Evolutionary conservation across 2,329 filamentous ascomycete species (phyloP), one percentile per base, ranked within the genome.

Genomic region (Stagonosporopsis tanaceti): DNA sequence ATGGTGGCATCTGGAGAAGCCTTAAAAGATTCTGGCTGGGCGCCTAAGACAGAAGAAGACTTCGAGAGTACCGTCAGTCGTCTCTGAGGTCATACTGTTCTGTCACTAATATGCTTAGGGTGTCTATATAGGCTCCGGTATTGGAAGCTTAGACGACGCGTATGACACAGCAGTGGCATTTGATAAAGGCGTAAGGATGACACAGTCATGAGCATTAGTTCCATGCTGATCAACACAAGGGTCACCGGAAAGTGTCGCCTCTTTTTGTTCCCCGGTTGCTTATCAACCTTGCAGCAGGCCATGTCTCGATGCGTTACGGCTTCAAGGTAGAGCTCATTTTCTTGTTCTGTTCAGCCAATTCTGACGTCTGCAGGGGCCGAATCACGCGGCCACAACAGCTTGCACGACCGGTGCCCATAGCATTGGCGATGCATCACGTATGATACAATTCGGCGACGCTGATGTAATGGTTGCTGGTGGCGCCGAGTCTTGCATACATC

Each of bases 381-480:
- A 97, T 72, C 95, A 97, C 77, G 87, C 94, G 1, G 92, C 87
- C 37, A 96, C 94, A 0, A 99, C 95, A 12, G 95, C 95, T 56
- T 99, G 95, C 75, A 98, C 95, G 0, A 99, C 95, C 0, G 95
- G 95, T 11, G 92, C 94, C 1, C 95, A 99, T 78, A 93, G 93
- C 1, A 89, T 99, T 47, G 95, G 94, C 17, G 95, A 99, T 75
- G 95, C 95, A 6, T 89, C 91, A n/a, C 87, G 94, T 17, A 92
- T 97, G 73, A 94, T 99, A 60, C 86, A 89, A n/a, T 89, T 88
- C 70, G 93, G 93, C 6, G 94, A 98, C 73, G 94, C 94, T 42
- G 85, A 97, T 75, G 89, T 98, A 52, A 98, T 99, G 93, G 79
- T 99, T 8, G 93, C 95, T n/a, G 95, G 95, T 39, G 94, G 94